Evolutionary conservation across 805 yeast genomes (phyloP), one percentile per base, ranked within the genome.

Genomic region (Lipomyces oligophaga): DNA sequence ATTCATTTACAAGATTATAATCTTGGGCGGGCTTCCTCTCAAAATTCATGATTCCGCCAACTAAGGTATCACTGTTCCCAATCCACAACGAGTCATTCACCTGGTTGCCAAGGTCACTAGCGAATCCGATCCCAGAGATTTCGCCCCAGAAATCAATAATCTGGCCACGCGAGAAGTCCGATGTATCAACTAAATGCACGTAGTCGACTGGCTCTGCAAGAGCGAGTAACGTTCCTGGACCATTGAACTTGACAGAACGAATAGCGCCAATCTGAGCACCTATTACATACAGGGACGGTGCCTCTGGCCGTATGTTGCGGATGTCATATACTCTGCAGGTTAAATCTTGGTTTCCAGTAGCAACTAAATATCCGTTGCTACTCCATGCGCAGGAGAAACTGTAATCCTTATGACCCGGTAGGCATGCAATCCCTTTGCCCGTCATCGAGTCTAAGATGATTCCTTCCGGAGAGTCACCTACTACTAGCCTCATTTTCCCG

Each of bases 361-460:
- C 73, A 15, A 79, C 52, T 4, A 67, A 55, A 38, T 71, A 63
- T 11, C 71, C 76, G 51, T 71, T 54, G 35, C 60, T 58, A 6
- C 68, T 65, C 83, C 84, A 80, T 55, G 78, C 83, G 58, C 82
- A 79, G 33, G 79, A 68, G 52, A 79, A 79, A 3, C 79, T 74
- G 58, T 60, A 79, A 58, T 80, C 84, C 39, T 63, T 61, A 59
- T 79, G 84, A 5, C 80, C 81, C 20, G 47, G 45, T 28, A 72
- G 49, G 4, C 52, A 27, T 21, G 53, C 35, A 3, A 60, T 49
- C 10, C 59, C 59, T 16, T 44, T 48, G 3, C 40, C 36, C 4
- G 62, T 41, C 41, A 80, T 56, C 11, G 66, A 60, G 59, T 79
- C 85, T 3, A 74, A 37, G 3, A 80, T 67, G 45, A 62, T 67